These are phyloP conservation scores for Triticum urartu DNA, from an alignment of 176 grass and related monocot species.

Conservation along the genomic window DNA sequence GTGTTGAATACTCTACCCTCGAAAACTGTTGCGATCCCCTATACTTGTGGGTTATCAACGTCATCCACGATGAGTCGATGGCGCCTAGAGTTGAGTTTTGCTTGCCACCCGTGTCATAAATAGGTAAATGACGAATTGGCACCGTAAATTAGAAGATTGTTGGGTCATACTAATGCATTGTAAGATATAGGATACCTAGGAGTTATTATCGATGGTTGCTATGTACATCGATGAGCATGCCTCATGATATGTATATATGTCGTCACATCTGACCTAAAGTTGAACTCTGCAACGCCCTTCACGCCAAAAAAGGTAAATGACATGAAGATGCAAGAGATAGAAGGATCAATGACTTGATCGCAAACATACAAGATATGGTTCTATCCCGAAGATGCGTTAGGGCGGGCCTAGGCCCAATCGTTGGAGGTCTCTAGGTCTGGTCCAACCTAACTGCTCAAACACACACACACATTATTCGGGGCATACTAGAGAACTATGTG, in stretches of 20 bases:
- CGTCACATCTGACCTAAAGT: neutral
- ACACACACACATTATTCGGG: too few species aligned
- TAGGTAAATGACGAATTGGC: neutral
- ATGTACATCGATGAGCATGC: neutral
- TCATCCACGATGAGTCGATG: too few species aligned
- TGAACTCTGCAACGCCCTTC: neutral
- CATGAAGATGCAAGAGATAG: neutral
- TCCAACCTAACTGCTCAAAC: too few species aligned
- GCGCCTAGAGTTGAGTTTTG: neutral
- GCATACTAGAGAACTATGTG: too few species aligned
- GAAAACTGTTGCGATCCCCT: too few species aligned
- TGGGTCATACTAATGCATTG: neutral
- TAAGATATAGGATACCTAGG: neutral
- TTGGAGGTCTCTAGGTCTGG: too few species aligned
- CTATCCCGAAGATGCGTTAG: neutral
- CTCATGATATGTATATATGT: neutral
- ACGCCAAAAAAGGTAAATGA: neutral
- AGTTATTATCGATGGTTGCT: neutral
- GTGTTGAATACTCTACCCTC: too few species aligned
- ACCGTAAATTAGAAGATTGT: neutral
- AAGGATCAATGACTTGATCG: neutral
- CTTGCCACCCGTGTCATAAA: neutral
- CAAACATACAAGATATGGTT: neutral
- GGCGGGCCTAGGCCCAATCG: too few species aligned
- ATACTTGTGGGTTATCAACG: neutral